A percentile compares a stretch with the other conserved stretches of the same genome.
Evolutionary conservation across 1,284 basidiomycete genomes (phyloP).

Genomic region (Trichosporon inkin): DNA sequence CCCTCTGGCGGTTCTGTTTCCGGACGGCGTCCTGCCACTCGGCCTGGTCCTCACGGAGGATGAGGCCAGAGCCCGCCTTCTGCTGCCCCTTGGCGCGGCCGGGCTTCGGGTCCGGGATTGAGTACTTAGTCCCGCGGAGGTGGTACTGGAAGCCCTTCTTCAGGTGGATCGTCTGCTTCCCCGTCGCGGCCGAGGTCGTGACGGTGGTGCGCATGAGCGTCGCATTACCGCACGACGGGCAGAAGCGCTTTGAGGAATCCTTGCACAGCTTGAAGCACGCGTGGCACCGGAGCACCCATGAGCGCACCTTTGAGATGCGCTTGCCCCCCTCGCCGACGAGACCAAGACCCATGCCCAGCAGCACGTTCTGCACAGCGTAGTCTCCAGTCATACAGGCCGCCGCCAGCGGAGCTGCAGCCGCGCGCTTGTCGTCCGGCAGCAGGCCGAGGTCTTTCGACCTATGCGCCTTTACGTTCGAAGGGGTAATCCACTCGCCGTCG

Average conservation of each 20-base stretch:
- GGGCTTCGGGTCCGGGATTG: constrained; percentile 85
- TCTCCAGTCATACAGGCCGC: constrained; percentile 95
- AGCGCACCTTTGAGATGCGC: constrained; percentile 85
- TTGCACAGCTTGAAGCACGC: constrained; percentile 99
- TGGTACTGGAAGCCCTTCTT: constrained; percentile 94
- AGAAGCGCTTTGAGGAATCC: constrained; percentile 91
- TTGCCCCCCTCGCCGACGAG: constrained; percentile 89
- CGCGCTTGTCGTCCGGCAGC: constrained; percentile 55
- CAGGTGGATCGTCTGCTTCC: constrained; percentile 67
- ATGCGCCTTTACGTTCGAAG: constrained; percentile 77
- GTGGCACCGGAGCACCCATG: constrained; percentile 94
- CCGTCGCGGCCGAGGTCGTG: constrained; percentile 65
- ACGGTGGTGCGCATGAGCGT: constrained; percentile 88
- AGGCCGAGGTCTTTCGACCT: constrained; percentile 83
- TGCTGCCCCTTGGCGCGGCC: constrained; percentile 82
- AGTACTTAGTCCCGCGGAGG: constrained; percentile 85
- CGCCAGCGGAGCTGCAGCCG: constrained; percentile 28
- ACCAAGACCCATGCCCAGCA: constrained; percentile 89
- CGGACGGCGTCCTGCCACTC: constrained; percentile 79
- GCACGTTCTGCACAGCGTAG: constrained; percentile 98
- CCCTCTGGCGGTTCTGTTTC: constrained; percentile 63
- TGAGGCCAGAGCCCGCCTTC: constrained; percentile 62
- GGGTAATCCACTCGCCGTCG: constrained; percentile 96
- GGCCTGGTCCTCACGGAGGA: constrained; percentile 83
- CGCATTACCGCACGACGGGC: constrained; percentile 92